A percentile compares a stretch with the other conserved stretches of the same genome.
Conservation (phyloP, 768 basidiomycete species). For the Lactarius psammicola region DNA sequence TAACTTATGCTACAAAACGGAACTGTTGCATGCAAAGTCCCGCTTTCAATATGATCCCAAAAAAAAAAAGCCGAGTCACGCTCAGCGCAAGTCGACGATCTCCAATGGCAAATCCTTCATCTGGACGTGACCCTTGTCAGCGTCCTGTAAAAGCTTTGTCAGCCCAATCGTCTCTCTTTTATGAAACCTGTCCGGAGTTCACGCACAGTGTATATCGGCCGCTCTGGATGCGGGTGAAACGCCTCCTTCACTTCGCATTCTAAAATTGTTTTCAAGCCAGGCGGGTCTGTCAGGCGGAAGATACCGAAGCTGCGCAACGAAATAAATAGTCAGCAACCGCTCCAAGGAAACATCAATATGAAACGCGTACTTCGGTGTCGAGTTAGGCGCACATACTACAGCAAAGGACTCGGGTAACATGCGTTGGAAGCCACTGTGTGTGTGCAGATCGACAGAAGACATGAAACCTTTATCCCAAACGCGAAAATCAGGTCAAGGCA, state of each 20-base stretch:
- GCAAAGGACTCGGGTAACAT: constrained; percentile 93
- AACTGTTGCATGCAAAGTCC: constrained; percentile 1
- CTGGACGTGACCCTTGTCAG: constrained; percentile 81
- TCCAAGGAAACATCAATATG: not conserved
- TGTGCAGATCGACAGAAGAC: constrained; percentile 92
- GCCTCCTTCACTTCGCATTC: constrained; percentile 67
- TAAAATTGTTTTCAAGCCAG: constrained; percentile 70
- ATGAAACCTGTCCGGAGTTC: not conserved
- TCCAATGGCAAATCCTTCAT: constrained; percentile 72
- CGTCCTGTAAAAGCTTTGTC: constrained; percentile 50
- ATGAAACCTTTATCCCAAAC: constrained; percentile 62
- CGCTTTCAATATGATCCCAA: constrained; percentile 13
- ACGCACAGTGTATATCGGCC: constrained; percentile 84
- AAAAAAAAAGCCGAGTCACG: not conserved
- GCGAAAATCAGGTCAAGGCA: constrained; percentile 18
- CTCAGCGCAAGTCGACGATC: constrained; percentile 74
- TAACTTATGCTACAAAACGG: constrained; percentile 14
- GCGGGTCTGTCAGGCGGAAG: constrained; percentile 87
- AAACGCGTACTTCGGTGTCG: constrained; percentile 62
- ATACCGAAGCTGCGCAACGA: constrained; percentile 65
- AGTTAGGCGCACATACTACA: constrained; percentile 84
- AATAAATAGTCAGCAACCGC: constrained; percentile 4
- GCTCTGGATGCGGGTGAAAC: constrained; percentile 83
- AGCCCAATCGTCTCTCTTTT: not conserved
- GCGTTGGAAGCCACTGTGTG: constrained; percentile 83